Evolutionary conservation across 352 stramenopile genomes (phyloP), one percentile per base, ranked within the genome.

Genomic region (Phytophthora uliginosa): DNA sequence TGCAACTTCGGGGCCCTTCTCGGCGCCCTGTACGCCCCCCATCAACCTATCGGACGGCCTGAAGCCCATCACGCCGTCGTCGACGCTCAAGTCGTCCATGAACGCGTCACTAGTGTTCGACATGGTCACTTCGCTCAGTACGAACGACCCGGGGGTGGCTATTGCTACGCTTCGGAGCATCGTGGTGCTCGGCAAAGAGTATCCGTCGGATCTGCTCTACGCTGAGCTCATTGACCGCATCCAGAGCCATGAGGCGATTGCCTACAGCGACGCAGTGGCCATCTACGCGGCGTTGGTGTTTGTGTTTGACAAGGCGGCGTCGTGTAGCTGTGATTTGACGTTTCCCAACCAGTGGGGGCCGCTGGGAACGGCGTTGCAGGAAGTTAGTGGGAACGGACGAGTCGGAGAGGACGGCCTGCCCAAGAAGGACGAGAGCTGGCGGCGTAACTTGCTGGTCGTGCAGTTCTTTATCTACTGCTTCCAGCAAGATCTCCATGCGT

Each of bases 381-480:
- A 95, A 51, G 84, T 82, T 26, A 83, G 78, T 40, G 67, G 78
- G 12, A 78, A 84, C 48, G 67, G 68, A 22, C 60, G 74, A 31
- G 66, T 78, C 3, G 71, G 63, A 24, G 71, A 79, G 4, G 71
- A 79, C 31, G 68, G 70, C n/a, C 65, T 78, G 33, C 56, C 56
- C 17, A 73, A 77, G 45, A 76, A 71, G 45, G 81, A 93, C 47
- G 85, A 92, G 52, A 66, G 67, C 13, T 94, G 83, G 87, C 82
- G 83, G 59, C 86, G 84, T 56, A 85, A 84, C 26, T 76, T 96
- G 38, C 76, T 96, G 15, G 87, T 94, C 47, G 51, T 95, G 17
- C 89, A 94, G 70, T 96, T 96, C 61, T 92, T 87, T 53, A 84
- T 92, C 34, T 95, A 95, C 59, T 95, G 87, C 42, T 90, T 96